Percentiles rank a stretch among this genome's conserved stretches.
These are phyloP conservation scores for Chaetomiaceae sp. DNA, from an alignment of 2,329 filamentous ascomycete species.

Conservation along the genomic window DNA sequence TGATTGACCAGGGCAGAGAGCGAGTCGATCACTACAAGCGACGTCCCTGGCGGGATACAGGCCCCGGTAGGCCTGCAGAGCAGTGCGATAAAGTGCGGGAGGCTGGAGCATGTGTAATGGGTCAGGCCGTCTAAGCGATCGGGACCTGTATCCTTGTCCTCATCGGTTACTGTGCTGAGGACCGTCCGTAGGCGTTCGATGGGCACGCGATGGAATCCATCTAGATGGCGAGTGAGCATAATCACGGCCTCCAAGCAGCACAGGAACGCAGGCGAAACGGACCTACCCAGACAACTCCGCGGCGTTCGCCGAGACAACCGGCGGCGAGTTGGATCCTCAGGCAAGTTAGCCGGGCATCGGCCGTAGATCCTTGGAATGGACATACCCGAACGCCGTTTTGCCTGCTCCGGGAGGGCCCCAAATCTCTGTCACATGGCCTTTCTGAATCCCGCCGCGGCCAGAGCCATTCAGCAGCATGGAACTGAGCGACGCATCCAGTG, in stretches of 20 bases:
- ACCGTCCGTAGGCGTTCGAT: conserved; percentile 35
- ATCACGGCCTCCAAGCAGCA: conserved; percentile 1
- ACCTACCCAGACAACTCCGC: conserved; percentile 80
- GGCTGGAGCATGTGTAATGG: conserved; percentile 52
- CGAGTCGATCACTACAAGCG: conserved; percentile 72
- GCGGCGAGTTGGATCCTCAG: conserved; percentile 65
- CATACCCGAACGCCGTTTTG: conserved; percentile 78
- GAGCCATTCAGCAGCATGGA: conserved; percentile 26
- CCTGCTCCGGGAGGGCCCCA: conserved; percentile 84
- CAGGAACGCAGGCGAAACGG: conserved; percentile 34
- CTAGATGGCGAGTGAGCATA: conserved; percentile 23
- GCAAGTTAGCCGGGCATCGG: conserved; percentile 11
- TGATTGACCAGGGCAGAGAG: conserved; percentile 72
- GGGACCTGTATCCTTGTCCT: conserved; percentile 10
- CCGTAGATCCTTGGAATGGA: not conserved
- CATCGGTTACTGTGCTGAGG: conserved; percentile 16
- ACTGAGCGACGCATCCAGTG: conserved; percentile 44
- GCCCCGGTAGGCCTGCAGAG: conserved; percentile 60
- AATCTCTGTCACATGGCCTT: conserved; percentile 77
- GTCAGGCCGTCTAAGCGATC: conserved; percentile 36
- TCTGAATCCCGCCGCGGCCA: conserved; percentile 54
- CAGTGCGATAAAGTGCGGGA: conserved; percentile 72
- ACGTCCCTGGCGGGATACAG: conserved; percentile 59
- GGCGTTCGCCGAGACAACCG: conserved; percentile 56
- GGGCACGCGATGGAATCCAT: conserved; percentile 46